Conservation (phyloP, 805 yeast genomes). For the Kodamaea sagamina region DNA sequence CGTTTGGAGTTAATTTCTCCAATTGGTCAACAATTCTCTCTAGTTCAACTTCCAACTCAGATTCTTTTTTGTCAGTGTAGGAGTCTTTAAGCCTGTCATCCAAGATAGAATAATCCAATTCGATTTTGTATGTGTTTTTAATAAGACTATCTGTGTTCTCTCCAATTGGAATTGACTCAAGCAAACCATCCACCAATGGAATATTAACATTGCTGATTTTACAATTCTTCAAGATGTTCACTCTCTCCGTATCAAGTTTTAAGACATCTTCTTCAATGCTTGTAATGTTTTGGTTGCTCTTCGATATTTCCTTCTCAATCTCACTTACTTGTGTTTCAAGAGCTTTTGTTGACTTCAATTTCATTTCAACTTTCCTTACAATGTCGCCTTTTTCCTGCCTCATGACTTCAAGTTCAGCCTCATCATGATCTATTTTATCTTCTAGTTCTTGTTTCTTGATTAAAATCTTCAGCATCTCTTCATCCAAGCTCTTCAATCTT, state of each 20-base stretch:
- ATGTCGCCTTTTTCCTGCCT: slow-evolving; percentile 21
- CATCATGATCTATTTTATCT: slow-evolving; percentile 23
- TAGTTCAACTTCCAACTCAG: slow-evolving; percentile 33
- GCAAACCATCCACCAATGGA: slow-evolving; percentile 62
- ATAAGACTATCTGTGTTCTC: slow-evolving; percentile 42
- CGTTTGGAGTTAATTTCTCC: slow-evolving; percentile 69
- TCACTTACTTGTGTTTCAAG: slow-evolving; percentile 41
- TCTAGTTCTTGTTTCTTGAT: slow-evolving; percentile 34
- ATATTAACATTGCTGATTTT: slow-evolving; percentile 68
- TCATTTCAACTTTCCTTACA: slow-evolving; percentile 15
- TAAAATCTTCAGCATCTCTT: slow-evolving; percentile 31
- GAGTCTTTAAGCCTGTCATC: slow-evolving; percentile 45
- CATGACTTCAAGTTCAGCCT: slow-evolving; percentile 31
- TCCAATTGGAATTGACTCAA: slow-evolving; percentile 63
- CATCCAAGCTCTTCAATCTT: slow-evolving; percentile 40
- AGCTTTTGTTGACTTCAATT: slow-evolving; percentile 31
- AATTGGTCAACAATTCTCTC: slow-evolving; percentile 43
- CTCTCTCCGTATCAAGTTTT: slow-evolving; percentile 54
- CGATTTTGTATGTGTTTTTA: slow-evolving; percentile 47
- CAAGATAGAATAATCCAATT: slow-evolving; percentile 54
- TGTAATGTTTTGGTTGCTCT: slow-evolving; percentile 35
- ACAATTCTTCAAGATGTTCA: slow-evolving; percentile 65
- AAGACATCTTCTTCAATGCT: slow-evolving; percentile 55
- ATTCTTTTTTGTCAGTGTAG: slow-evolving; percentile 41
- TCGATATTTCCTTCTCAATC: slow-evolving; percentile 31